Conservation (phyloP, 805 yeast genomes). For the Jamesozyma hellenica region DNA sequence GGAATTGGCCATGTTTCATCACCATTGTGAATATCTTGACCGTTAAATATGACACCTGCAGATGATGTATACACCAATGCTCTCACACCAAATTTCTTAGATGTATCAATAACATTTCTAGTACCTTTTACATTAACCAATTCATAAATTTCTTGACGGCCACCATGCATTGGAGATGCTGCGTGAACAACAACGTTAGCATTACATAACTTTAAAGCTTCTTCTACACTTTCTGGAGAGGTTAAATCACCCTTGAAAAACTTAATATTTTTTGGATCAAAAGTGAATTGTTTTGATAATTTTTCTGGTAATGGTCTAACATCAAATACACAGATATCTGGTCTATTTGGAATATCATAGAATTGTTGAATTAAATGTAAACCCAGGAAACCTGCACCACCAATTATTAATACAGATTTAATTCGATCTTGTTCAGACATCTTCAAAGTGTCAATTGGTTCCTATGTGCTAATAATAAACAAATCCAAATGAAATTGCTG, state of each 20-base stretch:
- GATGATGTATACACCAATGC: conserved; percentile 91
- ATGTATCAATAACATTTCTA: conserved; percentile 54
- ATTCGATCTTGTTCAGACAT: conserved; percentile 7
- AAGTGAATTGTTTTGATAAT: conserved; percentile 63
- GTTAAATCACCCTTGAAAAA: conserved; percentile 82
- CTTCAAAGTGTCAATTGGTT: neutral
- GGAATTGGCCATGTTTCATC: conserved; percentile 95
- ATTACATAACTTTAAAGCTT: conserved; percentile 47
- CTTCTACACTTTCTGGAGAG: conserved; percentile 51
- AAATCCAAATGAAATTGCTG: no score
- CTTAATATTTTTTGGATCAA: conserved; percentile 45
- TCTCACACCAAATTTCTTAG: conserved; percentile 37
- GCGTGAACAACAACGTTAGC: conserved; percentile 85
- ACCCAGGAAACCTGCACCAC: conserved; percentile 94
- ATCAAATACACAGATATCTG: conserved; percentile 79
- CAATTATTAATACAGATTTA: conserved; percentile 62
- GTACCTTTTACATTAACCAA: conserved; percentile 92
- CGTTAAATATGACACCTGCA: conserved; percentile 95
- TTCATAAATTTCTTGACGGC: conserved; percentile 68
- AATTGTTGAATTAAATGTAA: conserved; percentile 84
- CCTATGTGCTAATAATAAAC: no score
- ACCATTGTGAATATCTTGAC: conserved; percentile 84
- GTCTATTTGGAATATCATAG: conserved; percentile 50
- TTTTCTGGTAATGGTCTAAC: conserved; percentile 76
- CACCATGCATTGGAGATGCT: conserved; percentile 93